phyloP scores from a whole-genome alignment of 345 rosid genomes.

The Arabidopsis arenosa region DNA sequence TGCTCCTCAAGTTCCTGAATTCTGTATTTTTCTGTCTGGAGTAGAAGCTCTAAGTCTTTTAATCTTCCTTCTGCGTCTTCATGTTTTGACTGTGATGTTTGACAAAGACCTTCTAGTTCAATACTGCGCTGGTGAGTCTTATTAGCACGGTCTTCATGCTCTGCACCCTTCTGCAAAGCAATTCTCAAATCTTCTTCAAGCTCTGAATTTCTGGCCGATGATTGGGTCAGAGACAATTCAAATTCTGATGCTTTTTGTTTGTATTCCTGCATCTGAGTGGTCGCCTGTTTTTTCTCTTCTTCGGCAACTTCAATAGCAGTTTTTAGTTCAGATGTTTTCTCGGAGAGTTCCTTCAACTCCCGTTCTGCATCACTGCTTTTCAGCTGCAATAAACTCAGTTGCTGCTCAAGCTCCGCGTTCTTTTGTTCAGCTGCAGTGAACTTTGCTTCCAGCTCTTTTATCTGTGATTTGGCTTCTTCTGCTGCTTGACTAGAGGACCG shows the following conservation, averaged over 20 bases:
- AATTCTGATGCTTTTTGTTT: constrained; percentile 55
- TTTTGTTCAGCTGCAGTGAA: constrained; percentile 70
- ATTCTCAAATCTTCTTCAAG: constrained; percentile 68
- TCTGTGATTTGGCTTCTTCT: constrained; percentile 65
- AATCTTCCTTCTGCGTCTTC: constrained; percentile 75
- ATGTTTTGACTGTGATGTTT: constrained; percentile 67
- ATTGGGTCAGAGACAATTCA: constrained; percentile 64
- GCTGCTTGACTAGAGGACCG: constrained; percentile 63
- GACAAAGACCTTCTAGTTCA: constrained; percentile 70
- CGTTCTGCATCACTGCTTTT: constrained; percentile 63
- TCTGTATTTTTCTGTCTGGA: constrained; percentile 85
- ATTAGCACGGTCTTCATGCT: constrained; percentile 71
- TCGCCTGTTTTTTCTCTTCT: constrained; percentile 62
- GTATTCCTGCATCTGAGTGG: constrained; percentile 55
- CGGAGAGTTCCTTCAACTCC: constrained; percentile 61
- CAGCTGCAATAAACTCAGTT: constrained; percentile 56
- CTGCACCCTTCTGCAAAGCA: constrained; percentile 60
- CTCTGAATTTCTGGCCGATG: constrained; percentile 53
- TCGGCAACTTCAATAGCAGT: constrained; percentile 56
- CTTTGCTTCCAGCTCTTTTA: constrained; percentile 70
- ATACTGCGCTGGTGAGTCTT: constrained; percentile 66
- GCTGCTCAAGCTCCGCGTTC: constrained; percentile 79
- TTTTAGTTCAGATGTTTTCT: constrained; percentile 61
- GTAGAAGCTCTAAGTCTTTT: constrained; percentile 83
- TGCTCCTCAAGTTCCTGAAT: constrained; percentile 96